Evolutionary conservation across 148 eudicot species (phyloP), one percentile per base, ranked within the genome.

Genomic region (Rhododendron molle): DNA sequence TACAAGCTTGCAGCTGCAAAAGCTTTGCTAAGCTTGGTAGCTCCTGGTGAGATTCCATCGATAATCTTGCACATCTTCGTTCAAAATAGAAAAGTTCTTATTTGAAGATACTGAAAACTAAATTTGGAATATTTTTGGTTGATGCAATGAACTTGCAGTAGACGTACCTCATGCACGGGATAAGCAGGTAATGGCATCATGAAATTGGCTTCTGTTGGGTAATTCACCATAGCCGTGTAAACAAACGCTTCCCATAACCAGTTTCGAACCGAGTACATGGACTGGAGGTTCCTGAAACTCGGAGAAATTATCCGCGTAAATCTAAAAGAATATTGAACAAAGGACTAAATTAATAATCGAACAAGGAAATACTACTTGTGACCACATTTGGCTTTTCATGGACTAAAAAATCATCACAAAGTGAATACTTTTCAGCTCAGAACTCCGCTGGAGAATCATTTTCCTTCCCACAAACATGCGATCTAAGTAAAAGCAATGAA

Each of bases 1-100:
- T 91, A 91, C 69, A 91, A 88, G 87, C 91, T 91, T 74, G 92
- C 92, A 28, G 91, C 92, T 32, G 89, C 91, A 80, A 89, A 91
- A 52, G 18, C 89, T 62, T 86, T 89, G 85, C 86, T 88, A 54
- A 91, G 91, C 85, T 87, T 89, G 38, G 90, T 60, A 13, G 89
- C 86, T 83, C 69, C 85, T 15, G 85, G 85, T 26, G 92, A 71
- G 6, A 77, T 89, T 76, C 83, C 86, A 84, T 91, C 92, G 15
- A 91, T 91, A 40, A 91, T 91, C 83, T 85, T 88, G 86, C 92
- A 91, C 92, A 91, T 91, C 92, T 89, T 86, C 74, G 83, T 56
- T 46, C 80, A 85, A 21, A 86, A 72, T n/a, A 83, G 10, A 21
- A 84, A 40, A 8, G 13, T 10, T 12, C 26, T 69, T 15, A 40